Conservation (phyloP, 2,329 filamentous ascomycete genomes). For the Neoscytalidium dimidiatum region DNA sequence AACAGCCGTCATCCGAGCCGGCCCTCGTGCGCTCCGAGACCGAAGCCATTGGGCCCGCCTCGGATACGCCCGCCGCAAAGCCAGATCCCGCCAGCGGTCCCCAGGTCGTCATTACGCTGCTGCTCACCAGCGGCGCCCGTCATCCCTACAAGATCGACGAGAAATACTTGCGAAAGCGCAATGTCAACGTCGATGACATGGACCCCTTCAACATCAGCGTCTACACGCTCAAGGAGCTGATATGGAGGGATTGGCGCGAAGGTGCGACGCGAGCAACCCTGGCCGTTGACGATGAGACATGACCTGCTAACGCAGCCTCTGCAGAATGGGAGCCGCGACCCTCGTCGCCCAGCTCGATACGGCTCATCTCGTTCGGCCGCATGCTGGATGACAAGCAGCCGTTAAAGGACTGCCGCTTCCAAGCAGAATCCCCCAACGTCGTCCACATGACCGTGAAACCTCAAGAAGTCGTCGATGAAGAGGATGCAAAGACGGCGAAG, state of each 20-base stretch:
- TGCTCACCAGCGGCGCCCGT: slow-evolving; percentile 77
- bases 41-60: slow-evolving; percentile 51
- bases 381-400: slow-evolving; percentile 85
- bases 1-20: slow-evolving; percentile 21
- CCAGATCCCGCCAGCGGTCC: slow-evolving; percentile 41
- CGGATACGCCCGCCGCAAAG: slow-evolving; percentile 43
- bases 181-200: slow-evolving; percentile 71
- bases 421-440: slow-evolving; percentile 73
- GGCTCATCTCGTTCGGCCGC: slow-evolving; percentile 89
- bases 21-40: slow-evolving; percentile 41
- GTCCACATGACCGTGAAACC: slow-evolving; percentile 95
- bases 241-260: slow-evolving; percentile 87
- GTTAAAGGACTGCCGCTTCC: slow-evolving; percentile 80
- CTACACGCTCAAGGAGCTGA: slow-evolving; percentile 91
- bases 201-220: slow-evolving; percentile 90
- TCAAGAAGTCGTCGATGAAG: slow-evolving; percentile 78
- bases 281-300: not conserved
- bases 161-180: slow-evolving; percentile 79
- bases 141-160: slow-evolving; percentile 91
- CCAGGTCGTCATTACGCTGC: slow-evolving; percentile 73
- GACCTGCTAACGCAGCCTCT: slow-evolving; percentile 1
- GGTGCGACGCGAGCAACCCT: slow-evolving; percentile 45
- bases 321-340: slow-evolving; percentile 84
- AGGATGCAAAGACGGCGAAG: slow-evolving; percentile 69
- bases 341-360: slow-evolving; percentile 82